Evolutionary conservation across 2,329 filamentous ascomycete species (phyloP), one percentile per base, ranked within the genome.

Genomic region (Escovopsis sp.): DNA sequence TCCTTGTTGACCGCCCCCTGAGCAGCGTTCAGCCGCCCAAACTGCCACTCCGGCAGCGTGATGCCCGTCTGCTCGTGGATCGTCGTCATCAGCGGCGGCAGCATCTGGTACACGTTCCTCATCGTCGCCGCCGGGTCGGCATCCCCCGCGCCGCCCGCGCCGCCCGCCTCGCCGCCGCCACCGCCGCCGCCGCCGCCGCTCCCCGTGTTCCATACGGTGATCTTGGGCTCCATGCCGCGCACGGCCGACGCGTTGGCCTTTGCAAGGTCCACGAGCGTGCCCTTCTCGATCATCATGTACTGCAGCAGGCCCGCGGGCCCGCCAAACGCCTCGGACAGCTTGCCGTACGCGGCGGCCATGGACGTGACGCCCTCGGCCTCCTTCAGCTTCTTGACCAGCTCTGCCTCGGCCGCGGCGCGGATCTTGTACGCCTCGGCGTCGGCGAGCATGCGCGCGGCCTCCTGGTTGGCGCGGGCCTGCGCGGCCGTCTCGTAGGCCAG

Each of bases 41-140:
- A 78, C 56, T 79, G 74, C 86, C 86, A 93, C 52, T 74, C 74
- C 1, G 86, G 86, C 7, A 88, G 76, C 1, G 72, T 71, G 53
- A 93, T 87, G 0, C 85, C 85, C 0, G 85, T 93, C 67, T 94
- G 86, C 45, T 93, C 85, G 51, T 91, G 81, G 53, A 94, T 89
- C 0, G 86, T 93, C 9, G 73, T 78, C 64, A 93, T 79, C 15
- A 93, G 68, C 5, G 86, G 86, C 31, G 86, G 86, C 46, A 93
- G 66, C 57, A 79, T 82, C 67, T 91, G 85, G 64, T 91, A 88
- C 32, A 93, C 71, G 51, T 89, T 88, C 49, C 84, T 71, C 62
- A 91, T 80, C 1, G 57, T 51, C 33, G 61, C 55, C 4, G 81
- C 71, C 44, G 84, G 79, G 42, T 72, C 65, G 35, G 61, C 20